Evolutionary conservation across 257 asterid genomes (phyloP).

Genomic region (Cruciata laevipes): DNA sequence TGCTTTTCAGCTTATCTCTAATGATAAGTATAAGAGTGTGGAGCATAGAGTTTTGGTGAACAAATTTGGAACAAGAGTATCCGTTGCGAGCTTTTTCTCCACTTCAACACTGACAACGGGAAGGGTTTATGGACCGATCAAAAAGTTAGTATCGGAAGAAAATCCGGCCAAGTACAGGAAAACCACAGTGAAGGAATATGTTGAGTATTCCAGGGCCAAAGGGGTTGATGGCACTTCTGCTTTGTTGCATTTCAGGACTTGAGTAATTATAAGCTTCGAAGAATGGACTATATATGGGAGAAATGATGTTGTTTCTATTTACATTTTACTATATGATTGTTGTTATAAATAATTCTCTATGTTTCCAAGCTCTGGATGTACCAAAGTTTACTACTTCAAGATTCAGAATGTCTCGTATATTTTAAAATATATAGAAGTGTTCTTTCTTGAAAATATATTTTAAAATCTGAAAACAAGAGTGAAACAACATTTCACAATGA

Average conservation of each 20-base stretch:
- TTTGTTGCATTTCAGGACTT: background rate
- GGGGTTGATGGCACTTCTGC: background rate
- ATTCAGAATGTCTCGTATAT: too few species aligned
- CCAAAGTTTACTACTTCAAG: too few species aligned
- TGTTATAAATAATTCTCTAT: too few species aligned
- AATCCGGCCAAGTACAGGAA: background rate
- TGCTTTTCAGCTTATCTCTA: slow-evolving; percentile 43
- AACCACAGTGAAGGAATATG: background rate
- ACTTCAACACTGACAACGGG: slow-evolving; percentile 28
- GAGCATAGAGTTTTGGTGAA: slow-evolving; percentile 56
- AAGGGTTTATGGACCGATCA: slow-evolving; percentile 2
- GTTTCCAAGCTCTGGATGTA: too few species aligned
- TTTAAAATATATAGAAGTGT: too few species aligned
- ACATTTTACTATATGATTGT: too few species aligned
- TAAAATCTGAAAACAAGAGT: too few species aligned
- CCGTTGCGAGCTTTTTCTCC: slow-evolving; percentile 57
- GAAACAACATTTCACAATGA: too few species aligned
- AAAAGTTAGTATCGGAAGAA: background rate
- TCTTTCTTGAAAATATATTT: too few species aligned
- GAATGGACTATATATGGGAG: too few species aligned
- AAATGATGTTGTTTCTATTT: too few species aligned
- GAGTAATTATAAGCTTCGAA: too few species aligned
- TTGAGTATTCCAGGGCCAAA: background rate
- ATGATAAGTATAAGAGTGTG: slow-evolving; percentile 50
- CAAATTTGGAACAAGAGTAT: slow-evolving; percentile 44